These are phyloP conservation scores for Elaeagnus macrophylla DNA, from an alignment of 306 rosid genomes.

Conservation along the genomic window DNA sequence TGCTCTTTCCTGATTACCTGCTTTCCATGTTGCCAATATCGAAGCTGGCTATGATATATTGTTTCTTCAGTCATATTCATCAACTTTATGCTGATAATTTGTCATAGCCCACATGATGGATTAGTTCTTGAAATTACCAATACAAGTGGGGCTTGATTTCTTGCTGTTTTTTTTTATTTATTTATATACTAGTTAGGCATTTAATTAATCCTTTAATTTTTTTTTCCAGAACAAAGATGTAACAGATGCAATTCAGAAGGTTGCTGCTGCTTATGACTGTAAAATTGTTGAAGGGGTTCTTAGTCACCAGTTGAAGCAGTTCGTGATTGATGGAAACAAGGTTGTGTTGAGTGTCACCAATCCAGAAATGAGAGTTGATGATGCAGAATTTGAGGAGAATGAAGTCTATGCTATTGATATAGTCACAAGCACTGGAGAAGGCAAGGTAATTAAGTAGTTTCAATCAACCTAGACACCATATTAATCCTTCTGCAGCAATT, in stretches of 20 bases:
- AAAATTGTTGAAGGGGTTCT: constrained; percentile 98
- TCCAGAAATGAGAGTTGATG: constrained; percentile 87
- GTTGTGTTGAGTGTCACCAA: constrained; percentile 69
- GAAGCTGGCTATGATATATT: constrained; percentile 10
- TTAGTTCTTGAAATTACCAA: no score
- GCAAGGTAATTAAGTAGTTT: constrained; percentile 46
- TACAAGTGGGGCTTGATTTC: no score
- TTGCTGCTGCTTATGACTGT: constrained; percentile 88
- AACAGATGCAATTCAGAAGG: constrained; percentile 90
- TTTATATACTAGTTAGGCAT: no score
- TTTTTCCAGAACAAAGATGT: constrained; percentile 79
- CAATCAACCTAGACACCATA: neutral
- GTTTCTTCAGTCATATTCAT: constrained; percentile 13
- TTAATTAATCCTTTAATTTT: no score
- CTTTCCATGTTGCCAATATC: constrained; percentile 49
- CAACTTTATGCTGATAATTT: constrained; percentile 7
- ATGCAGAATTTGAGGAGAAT: constrained; percentile 89
- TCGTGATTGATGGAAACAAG: constrained; percentile 96
- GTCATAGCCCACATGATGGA: constrained; percentile 18
- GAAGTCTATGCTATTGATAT: constrained; percentile 90
- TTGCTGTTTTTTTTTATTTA: no score
- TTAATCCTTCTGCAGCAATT: neutral
- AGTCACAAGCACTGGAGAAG: constrained; percentile 86
- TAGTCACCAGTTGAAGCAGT: constrained; percentile 98
- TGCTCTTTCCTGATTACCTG: constrained; percentile 27